Evolutionary conservation across 495 filamentous ascomycete species (phyloP), one percentile per base, ranked within the genome.

Genomic region (Penicillium canescens): DNA sequence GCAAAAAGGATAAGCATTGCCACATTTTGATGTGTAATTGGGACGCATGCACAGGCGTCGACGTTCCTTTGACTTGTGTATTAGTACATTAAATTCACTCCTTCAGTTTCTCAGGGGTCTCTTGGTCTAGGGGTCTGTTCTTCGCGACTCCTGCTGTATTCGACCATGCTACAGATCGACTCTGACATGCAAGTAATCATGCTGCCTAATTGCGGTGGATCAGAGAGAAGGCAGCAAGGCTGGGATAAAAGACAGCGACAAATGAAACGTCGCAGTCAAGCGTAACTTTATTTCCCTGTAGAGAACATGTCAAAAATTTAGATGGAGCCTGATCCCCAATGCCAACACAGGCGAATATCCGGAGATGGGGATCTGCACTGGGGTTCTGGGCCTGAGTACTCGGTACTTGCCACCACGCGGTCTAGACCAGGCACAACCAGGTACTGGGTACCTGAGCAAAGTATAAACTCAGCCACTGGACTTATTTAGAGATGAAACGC

Each of bases 41-140:
- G 24, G 48, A 9, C 38, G 18, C 48, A 24, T 20, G 13, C 38
- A 41, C 18, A 42, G 28, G 24, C 24, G 47, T 50, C 37, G 12
- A 34, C 37, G 20, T 35, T 46, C 42, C 21, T 52, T 39, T 23
- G 12, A 36, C 20, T 51, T 39, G 31, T 52, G 40, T 52, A 52
- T 45, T 39, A 52, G 10, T 52, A 38, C 6, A 52, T 39, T 44
- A 21, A 52, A 44, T 52, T 44, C 40, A 37, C 31, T 52, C 33
- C 33, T 50, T 50, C 37, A 23, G 9, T 21, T 12, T 47, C 24
- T 46, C 43, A 36, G 7, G 16, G 13, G 6, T 7, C 1, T 28
- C 16, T 26, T 26, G 21, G 37, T 41, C 10, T 37, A 45, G 24
- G 10, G 42, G 42, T n/a, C 12, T 45, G 9, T 45, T 45, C 42